Evolutionary conservation across 1,139 yeast species (phyloP), one percentile per base, ranked within the genome.

Genomic region (Geotrichum cucujoidarum): DNA sequence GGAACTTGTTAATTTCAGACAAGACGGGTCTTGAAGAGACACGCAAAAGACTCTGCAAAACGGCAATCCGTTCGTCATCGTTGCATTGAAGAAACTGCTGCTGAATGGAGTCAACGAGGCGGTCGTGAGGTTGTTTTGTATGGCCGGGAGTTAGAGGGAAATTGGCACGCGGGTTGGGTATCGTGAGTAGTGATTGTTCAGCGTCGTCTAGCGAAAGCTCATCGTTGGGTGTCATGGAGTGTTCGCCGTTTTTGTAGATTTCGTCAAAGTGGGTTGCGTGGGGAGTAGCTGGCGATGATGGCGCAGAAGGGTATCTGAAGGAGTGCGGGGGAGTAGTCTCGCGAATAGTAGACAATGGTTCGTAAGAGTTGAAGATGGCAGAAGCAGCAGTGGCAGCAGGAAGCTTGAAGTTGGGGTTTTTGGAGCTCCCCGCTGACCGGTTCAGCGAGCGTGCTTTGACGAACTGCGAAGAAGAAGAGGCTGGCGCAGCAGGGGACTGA

Each of bases 1-100:
- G 84, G 61, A 84, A 94, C 58, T 82, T 83, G 5, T 87, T 77
- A 4, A 89, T 76, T 50, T 79, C 79, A 13, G 95, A 83, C 25
- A 92, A 70, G 30, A 64, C 68, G 88, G 18, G 95, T 85, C 63
- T 60, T 7, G 50, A 43, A 3, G 50, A 40, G 4, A 40, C 31
- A n/a, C 48, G 35, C 11, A 50, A 30, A 17, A 50, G 45, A 11
- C 39, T 36, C 32, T 47, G 36, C 10, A 50, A 18, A 16, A 50
- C 14, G 14, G 50, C 32, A 17, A 50, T 44, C 16, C 40, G 43
- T 16, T 43, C 53, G 14, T 50, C 53, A 25, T 50, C 53, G n/a
- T 37, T 22, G 36, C 35, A 43, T 13, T 50, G 46, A 6, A 43
- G 34, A 34, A 40, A 38, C 22, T 50, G 50, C 11, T 45, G 47